Base-by-base conservation (phyloP, 2,329 filamentous ascomycete species). In the Xylariomycetidae sp. region DNA sequence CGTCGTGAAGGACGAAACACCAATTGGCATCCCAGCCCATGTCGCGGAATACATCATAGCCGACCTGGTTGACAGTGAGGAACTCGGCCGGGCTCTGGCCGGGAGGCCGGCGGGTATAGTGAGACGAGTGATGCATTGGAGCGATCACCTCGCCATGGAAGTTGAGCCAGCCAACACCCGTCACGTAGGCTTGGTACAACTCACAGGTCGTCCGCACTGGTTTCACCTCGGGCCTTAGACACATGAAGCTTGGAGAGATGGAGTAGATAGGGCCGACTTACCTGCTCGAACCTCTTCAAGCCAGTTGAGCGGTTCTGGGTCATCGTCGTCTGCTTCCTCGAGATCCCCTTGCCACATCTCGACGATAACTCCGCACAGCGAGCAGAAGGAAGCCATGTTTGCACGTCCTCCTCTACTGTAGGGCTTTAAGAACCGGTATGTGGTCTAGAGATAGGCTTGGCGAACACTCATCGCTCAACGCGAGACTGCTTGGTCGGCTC, bases 1-100 rank as follows among this genome's bases (percentile, higher is more conserved):
- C 34, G 22, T 45, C 40, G 23, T 49, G 46, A n/a, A 49, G 20
- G 9, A 37, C 37, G 23, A 40, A 48, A 26, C 37, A 44, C 41
- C 43, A 48, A 15, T 45, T 41, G 4, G 26, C 30, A 11, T 13
- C 15, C n/a, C 13, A n/a, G 29, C 28, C 2, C 19, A n/a, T 11
- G 26, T 5, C 15, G 25, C 8, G 9, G n/a, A n/a, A n/a, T n/a
- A n/a, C n/a, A n/a, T n/a, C n/a, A n/a, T 17, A 22, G 29, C 36
- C 36, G 10, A 25, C 31, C 13, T 32, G 18, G 15, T 32, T 15
- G 15, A 38, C 30, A 10, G 20, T 16, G 3, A 18, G 26, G 29
- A 41, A 38, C 18, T 30, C 23, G 16, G 39, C 20, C 5, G 14
- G 36, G n/a, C 34, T 27, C 12, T 37, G 38, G 16, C 34, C 30